Conservation (phyloP, 805 yeast genomes). For the Starmerella asiatica region DNA sequence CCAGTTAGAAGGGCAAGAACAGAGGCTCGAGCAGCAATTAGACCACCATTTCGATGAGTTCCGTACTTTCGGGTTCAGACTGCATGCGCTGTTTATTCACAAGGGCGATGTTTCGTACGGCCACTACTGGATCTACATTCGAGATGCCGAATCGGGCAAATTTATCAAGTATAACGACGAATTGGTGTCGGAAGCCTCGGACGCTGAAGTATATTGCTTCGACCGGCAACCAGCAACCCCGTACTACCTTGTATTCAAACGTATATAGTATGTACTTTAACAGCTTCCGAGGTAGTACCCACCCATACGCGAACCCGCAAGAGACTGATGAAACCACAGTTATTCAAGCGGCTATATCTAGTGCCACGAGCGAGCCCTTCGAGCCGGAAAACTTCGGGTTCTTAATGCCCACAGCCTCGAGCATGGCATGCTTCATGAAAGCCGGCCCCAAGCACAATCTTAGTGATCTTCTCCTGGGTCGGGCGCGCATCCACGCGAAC, state of each 20-base stretch:
- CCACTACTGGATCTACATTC: conserved; percentile 91
- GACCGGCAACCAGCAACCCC: conserved; percentile 79
- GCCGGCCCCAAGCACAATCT: too few relatives aligned
- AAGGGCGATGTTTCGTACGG: conserved; percentile 94
- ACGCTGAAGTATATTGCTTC: conserved; percentile 31
- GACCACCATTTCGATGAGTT: conserved; percentile 49
- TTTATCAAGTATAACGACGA: conserved; percentile 93
- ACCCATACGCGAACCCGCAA: too few relatives aligned
- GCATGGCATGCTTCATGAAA: too few relatives aligned
- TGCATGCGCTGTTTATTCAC: conserved; percentile 88
- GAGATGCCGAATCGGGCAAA: conserved; percentile 50
- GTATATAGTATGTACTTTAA: too few relatives aligned
- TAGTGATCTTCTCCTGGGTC: too few relatives aligned
- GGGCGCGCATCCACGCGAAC: too few relatives aligned
- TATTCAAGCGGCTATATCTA: too few relatives aligned
- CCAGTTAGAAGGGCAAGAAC: conserved; percentile 32
- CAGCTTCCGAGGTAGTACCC: too few relatives aligned
- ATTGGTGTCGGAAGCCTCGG: conserved; percentile 70
- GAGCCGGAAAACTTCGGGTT: too few relatives aligned
- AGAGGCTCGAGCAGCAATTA: conserved; percentile 36
- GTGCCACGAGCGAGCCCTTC: too few relatives aligned
- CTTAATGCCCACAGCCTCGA: too few relatives aligned
- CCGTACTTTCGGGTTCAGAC: conserved; percentile 55
- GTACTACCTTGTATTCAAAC: conserved; percentile 71
- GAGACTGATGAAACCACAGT: too few relatives aligned